Evolutionary conservation across 371 early-diverging fungal genomes (phyloP), one percentile per base, ranked within the genome.

Genomic region (Sporodiniella umbellata): DNA sequence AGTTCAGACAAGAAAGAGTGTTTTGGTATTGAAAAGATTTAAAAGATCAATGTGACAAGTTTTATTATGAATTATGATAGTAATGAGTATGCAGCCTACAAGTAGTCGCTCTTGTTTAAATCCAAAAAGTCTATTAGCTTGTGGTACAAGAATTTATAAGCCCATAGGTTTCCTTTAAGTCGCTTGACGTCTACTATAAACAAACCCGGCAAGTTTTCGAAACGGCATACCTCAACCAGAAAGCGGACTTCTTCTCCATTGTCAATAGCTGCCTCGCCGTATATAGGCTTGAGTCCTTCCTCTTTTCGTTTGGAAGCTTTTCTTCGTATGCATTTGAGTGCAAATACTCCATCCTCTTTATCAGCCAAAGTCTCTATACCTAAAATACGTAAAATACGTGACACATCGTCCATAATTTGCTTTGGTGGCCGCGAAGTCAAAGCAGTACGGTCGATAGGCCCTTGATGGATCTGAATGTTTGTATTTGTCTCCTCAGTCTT

Each of bases 231-330:
- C 69, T 94, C 93, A 22, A 94, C 86, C 3, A 80, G 74, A 65
- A 95, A 86, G 11, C 86, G 78, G 37, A 92, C 74, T 60, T 89
- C 88, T 23, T 87, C 88, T 21, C 89, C 88, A 17, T 79, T 64
- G 58, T 95, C 95, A 45, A 92, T 86, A 4, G 83, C 70, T 11
- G 88, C 80, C 40, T 95, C 89, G 28, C 99, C 99, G 61, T 99
- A 98, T 54, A 93, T 89, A 22, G 62, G 62, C 8, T 87, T 19
- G 24, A 94, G 89, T 28, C 70, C 71, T 1, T 33, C 17, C 19
- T 45, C 33, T 12, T 42, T 30, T 8, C 39, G 42, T 11, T 54
- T 51, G 8, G 45, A 48, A 0, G 54, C 54, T 24, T 75, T 82
- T 15, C 81, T 79, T 25, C 90, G 80, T 17, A 77, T 64, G 40